Conservation (phyloP, 192 early-diverging fungal species). For the Coemansia asiatica region DNA sequence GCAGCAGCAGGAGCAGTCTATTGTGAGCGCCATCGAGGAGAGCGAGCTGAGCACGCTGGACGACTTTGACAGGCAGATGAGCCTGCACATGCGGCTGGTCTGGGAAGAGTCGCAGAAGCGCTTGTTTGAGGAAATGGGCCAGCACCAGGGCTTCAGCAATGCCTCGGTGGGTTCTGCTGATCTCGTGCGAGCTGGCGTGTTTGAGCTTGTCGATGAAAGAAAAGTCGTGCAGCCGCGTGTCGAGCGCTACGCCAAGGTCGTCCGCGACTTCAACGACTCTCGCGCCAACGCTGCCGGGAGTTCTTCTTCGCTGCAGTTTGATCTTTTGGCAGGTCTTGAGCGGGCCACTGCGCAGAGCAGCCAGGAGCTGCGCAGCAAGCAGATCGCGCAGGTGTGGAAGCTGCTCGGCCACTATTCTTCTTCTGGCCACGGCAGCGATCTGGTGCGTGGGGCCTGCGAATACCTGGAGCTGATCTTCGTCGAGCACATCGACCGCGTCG, state of each 20-base stretch:
- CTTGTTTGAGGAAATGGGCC: slow-evolving; percentile 84
- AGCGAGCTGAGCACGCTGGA: slow-evolving; percentile 61
- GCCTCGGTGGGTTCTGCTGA: neutral
- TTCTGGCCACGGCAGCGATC: neutral
- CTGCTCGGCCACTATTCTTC: slow-evolving; percentile 21
- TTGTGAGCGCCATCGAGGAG: slow-evolving; percentile 74
- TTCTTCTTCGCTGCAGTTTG: slow-evolving; percentile 12
- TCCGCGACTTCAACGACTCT: slow-evolving; percentile 39
- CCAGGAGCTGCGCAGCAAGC: slow-evolving; percentile 48
- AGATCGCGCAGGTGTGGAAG: slow-evolving; percentile 44
- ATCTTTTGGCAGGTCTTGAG: slow-evolving; percentile 32
- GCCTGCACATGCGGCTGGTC: slow-evolving; percentile 58
- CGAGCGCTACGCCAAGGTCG: slow-evolving; percentile 40
- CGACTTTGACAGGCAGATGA: slow-evolving; percentile 68
- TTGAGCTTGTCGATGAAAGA: slow-evolving; percentile 11
- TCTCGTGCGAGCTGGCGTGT: neutral
- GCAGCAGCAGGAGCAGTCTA: slow-evolving; percentile 74
- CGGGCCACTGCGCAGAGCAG: slow-evolving; percentile 37
- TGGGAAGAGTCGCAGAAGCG: slow-evolving; percentile 74
- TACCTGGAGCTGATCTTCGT: slow-evolving; percentile 59
- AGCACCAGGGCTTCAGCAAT: slow-evolving; percentile 42
- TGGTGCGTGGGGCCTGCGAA: slow-evolving; percentile 31
- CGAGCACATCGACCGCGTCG: slow-evolving; percentile 51
- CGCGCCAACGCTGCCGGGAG: slow-evolving; percentile 16
- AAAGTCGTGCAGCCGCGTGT: slow-evolving; percentile 31